Conservation (phyloP, 2,329 filamentous ascomycete genomes). For the Akanthomyces lecanii region DNA sequence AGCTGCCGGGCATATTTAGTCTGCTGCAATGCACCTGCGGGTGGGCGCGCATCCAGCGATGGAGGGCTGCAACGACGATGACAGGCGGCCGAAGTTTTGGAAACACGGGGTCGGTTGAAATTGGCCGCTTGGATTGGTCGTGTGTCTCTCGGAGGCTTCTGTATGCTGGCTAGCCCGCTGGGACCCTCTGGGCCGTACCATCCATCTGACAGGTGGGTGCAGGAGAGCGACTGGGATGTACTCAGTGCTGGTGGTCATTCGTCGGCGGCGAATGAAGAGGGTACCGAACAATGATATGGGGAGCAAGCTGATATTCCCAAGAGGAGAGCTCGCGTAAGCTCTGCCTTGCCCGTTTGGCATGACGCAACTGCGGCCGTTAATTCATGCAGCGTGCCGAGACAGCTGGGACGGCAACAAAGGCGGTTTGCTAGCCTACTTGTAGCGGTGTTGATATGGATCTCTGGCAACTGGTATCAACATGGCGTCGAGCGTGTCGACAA, state of each 20-base stretch:
- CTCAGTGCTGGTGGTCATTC: no score
- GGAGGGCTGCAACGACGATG: no score
- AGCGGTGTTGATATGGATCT: background rate
- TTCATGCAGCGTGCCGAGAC: background rate
- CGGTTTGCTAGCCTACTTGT: background rate
- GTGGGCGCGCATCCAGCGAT: background rate
- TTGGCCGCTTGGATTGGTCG: background rate
- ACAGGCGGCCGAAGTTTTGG: background rate
- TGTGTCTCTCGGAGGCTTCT: background rate
- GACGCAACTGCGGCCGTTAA: background rate
- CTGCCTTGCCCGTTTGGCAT: background rate
- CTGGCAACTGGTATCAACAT: background rate
- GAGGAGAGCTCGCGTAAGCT: background rate
- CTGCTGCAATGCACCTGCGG: background rate
- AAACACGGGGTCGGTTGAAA: background rate
- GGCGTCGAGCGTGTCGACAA: background rate
- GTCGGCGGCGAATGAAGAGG: background rate
- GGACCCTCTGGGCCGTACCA: background rate
- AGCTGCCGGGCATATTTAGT: no score
- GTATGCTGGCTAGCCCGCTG: background rate
- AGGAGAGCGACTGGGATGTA: background rate
- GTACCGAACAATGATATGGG: background rate
- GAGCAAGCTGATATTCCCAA: background rate
- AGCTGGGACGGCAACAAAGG: background rate
- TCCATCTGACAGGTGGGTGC: constrained; percentile 14